Base-by-base conservation (phyloP, 139 green algal species). In the Pleodorina starrii region DNA sequence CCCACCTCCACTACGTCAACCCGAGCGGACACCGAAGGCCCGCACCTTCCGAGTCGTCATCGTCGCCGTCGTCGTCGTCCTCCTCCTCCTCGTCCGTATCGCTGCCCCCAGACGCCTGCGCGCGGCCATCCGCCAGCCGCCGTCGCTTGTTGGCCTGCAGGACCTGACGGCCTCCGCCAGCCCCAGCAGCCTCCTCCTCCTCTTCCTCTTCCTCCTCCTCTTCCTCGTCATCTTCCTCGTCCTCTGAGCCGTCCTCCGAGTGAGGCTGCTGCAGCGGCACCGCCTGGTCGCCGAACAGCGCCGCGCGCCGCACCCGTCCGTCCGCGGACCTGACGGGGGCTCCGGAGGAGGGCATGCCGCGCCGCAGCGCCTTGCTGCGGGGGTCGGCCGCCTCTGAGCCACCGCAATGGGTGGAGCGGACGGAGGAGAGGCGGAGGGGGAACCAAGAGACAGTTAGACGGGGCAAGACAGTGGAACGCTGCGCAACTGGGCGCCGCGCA, bases 261-360 rank as follows among this genome's bases (percentile, higher is more conserved):
- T 1, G 73, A 54, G 84, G 83, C 87, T 1, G 73, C 68, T 86
- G 83, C 87, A 69, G 78, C 23, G 87, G 57, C 48, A 90, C 90
- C 40, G 81, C 74, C 27, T 90, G 89, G 25, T 73, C 72, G 3
- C 60, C 89, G 90, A 96, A 96, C 57, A 96, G 44, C 0, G 95
- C 95, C 0, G 93, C 90, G 43, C 95, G 86, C 43, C 95, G 84
- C 50, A 95, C 40, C 2, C 95, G 90, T 5, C 95, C 93, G 59
- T 90, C 92, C 0, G 80, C 59, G 6, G 23, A 73, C 46, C 38
- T 14, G 23, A 91, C 57, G 23, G 88, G 40, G 21, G 82, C 73
- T 25, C 81, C 54, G 42, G 14, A 66, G 48, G 29, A 72, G 14
- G 90, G 89, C 80, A 88, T 74, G 44, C 74, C 75, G 6, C 78